Base-by-base conservation (phyloP, 2,329 filamentous ascomycete species). In the Xylariomycetidae sp. region DNA sequence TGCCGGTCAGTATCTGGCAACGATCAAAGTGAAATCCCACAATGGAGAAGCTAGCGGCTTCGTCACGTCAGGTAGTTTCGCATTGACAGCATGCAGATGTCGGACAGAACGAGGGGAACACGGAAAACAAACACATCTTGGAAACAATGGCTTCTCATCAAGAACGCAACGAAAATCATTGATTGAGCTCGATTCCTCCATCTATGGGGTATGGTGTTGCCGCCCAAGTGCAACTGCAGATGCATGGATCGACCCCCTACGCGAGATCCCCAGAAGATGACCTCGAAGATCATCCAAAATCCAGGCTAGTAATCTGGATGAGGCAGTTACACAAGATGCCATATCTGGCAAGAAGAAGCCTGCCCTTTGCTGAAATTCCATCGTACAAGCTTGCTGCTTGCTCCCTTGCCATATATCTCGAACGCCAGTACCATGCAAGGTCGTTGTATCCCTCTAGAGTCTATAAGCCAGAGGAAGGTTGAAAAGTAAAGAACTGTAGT, bases 341-440 rank as follows among this genome's bases (percentile, higher is more conserved):
- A 39, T 31, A 32, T 18, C 17, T 45, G 35, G 38, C 36, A 13
- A 40, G 41, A 44, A 37, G 30, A 14, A 36, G 12, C 12, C 12
- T 31, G 19, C 19, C 23, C 29, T 6, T 15, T 20, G 16, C 19
- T 14, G 35, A 34, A 44, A 38, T 15, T 38, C 36, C 35, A 39
- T 38, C 36, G 39, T 31, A 48, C 41, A 40, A 41, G 29, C n/a
- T n/a, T n/a, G n/a, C n/a, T n/a, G 40, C 42, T 39, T 40, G 27
- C 38, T 35, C 34, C 42, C 37, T 43, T 32, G 40, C 43, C 46
- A 43, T 39, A 32, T 37, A 41, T 47, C 42, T 40, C 34, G 29
- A 51, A 53, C 50, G 50, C 50, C 50, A 42, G 39, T 47, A 25
- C 39, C 35, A 53, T 53, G 50, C 50, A 53, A 50, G 40, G 24